Evolutionary conservation across 768 basidiomycete genomes (phyloP).

Genomic region (Trametes villosa): DNA sequence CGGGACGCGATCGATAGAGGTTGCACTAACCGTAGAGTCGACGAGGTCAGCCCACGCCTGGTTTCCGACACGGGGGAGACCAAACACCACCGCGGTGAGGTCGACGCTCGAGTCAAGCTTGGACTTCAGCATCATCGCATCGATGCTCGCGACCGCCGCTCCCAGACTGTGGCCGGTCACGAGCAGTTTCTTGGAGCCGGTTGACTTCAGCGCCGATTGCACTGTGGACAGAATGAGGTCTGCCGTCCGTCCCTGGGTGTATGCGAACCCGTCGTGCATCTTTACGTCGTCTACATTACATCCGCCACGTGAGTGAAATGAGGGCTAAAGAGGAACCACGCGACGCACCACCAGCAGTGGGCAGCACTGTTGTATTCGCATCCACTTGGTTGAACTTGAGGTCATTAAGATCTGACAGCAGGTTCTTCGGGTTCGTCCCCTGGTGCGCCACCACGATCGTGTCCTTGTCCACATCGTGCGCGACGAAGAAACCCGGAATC

Average conservation of each 20-base stretch:
- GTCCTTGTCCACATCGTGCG: constrained; percentile 38
- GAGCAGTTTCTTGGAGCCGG: constrained; percentile 41
- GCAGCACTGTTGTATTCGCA: constrained; percentile 39
- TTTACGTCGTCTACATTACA: constrained; percentile 30
- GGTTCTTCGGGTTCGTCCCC: constrained; percentile 42
- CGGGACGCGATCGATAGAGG: not conserved
- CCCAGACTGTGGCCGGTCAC: constrained; percentile 40
- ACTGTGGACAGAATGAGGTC: constrained; percentile 39
- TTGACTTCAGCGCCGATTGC: constrained; percentile 34
- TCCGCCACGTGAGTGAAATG: not conserved
- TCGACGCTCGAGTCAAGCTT: constrained; percentile 39
- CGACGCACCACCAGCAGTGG: constrained; percentile 30
- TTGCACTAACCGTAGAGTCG: constrained; percentile 35
- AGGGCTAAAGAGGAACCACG: not conserved
- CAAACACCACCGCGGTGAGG: constrained; percentile 43
- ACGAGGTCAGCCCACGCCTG: constrained; percentile 48
- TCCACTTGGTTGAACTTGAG: constrained; percentile 34
- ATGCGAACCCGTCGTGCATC: constrained; percentile 46
- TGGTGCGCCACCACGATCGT: constrained; percentile 48
- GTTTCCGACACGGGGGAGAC: constrained; percentile 52
- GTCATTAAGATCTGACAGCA: constrained; percentile 44
- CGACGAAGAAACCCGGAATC: constrained; percentile 42
- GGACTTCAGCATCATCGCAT: constrained; percentile 45
- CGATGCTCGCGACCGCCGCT: constrained; percentile 51
- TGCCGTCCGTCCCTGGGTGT: constrained; percentile 45